Conservation (phyloP, 345 rosid genomes). For the Leavenworthia alabamica region DNA sequence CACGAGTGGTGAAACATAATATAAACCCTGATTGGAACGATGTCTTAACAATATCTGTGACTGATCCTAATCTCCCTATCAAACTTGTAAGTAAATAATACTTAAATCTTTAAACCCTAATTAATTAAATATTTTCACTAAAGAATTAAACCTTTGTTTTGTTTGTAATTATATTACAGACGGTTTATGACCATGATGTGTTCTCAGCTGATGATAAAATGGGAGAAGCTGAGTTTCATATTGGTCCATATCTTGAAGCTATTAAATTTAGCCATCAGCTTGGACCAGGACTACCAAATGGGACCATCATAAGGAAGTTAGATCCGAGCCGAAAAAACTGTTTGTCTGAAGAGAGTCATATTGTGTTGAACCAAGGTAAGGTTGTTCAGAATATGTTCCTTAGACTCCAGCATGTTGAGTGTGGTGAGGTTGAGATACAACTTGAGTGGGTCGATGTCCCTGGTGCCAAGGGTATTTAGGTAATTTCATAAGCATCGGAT, state of each 20-base stretch:
- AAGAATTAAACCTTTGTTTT: neutral
- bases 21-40: slow-evolving; percentile 86
- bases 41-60: slow-evolving; percentile 59
- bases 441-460: slow-evolving; percentile 57
- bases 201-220: slow-evolving; percentile 71
- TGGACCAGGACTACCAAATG: slow-evolving; percentile 38
- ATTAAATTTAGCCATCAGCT: slow-evolving; percentile 33
- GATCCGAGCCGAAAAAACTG: slow-evolving; percentile 50
- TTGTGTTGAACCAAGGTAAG: slow-evolving; percentile 46
- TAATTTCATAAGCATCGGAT: too few species aligned
- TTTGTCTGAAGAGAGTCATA: slow-evolving; percentile 49
- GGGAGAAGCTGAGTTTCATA: slow-evolving; percentile 75
- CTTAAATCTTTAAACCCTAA: neutral
- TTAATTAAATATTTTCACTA: neutral
- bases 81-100: slow-evolving; percentile 54
- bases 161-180: slow-evolving; percentile 29
- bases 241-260: slow-evolving; percentile 39
- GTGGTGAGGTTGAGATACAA: slow-evolving; percentile 55
- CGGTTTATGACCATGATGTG: slow-evolving; percentile 60
- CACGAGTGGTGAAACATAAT: slow-evolving; percentile 52
- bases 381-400: slow-evolving; percentile 54
- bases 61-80: slow-evolving; percentile 55
- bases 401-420: slow-evolving; percentile 41
- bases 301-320: slow-evolving; percentile 47
- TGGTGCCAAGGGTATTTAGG: slow-evolving; percentile 41